Evolutionary conservation across 768 basidiomycete genomes (phyloP).

Genomic region (Podaxis sp.): DNA sequence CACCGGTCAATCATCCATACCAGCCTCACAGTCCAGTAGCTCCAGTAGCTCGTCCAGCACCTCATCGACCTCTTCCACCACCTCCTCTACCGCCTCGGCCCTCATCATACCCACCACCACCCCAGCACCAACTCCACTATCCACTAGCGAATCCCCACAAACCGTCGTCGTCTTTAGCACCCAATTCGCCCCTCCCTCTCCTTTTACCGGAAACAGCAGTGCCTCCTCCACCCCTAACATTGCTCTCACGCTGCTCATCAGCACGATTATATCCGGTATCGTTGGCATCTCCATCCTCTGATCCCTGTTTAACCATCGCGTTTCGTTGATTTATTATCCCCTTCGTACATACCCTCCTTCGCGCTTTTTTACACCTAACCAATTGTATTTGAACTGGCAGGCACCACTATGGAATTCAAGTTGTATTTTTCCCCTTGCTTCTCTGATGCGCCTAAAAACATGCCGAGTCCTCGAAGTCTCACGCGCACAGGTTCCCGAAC

Average conservation of each 20-base stretch:
- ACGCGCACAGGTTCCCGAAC: neutral
- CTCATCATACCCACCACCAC: neutral
- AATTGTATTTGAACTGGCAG: neutral
- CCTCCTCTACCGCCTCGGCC: neutral
- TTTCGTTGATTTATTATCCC: neutral
- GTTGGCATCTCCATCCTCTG: neutral
- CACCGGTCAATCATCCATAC: neutral
- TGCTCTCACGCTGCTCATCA: neutral
- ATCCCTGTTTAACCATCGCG: neutral
- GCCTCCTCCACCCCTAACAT: neutral
- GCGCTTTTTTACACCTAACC: neutral
- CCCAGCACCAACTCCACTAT: neutral
- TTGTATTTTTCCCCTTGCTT: neutral
- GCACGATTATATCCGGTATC: neutral
- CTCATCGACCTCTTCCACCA: neutral
- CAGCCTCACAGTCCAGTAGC: neutral
- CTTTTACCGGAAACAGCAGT: neutral
- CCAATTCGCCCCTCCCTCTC: conserved; percentile 5
- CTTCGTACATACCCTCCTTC: neutral
- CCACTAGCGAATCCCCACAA: neutral
- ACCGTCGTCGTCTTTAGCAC: conserved; percentile 12
- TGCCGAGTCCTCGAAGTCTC: neutral
- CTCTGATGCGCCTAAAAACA: neutral
- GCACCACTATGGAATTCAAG: neutral
- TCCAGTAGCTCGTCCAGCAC: neutral